These are phyloP conservation scores for Podila epicladia DNA, from an alignment of 192 early-diverging fungal species.

Conservation along the genomic window DNA sequence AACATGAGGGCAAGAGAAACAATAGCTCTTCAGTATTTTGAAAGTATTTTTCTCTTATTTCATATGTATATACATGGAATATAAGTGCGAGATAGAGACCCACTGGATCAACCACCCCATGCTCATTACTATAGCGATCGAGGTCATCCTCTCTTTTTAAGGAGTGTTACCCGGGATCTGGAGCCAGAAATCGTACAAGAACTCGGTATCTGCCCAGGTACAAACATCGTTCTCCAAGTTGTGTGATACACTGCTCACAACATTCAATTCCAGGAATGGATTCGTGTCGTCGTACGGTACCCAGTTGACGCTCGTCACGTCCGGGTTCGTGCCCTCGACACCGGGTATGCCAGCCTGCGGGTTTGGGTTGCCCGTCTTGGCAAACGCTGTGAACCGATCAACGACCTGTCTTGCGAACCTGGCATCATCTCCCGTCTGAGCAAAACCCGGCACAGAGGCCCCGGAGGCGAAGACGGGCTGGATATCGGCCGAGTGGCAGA, in stretches of 20 bases:
- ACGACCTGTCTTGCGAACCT: constrained; percentile 51
- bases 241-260: constrained; percentile 16
- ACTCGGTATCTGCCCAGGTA: not conserved
- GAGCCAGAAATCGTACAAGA: constrained; percentile 7
- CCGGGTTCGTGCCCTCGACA: constrained; percentile 15
- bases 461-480: constrained; percentile 19
- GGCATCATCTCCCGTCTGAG: constrained; percentile 40
- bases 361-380: constrained; percentile 53
- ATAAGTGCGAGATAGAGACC: no score
- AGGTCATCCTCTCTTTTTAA: not conserved
- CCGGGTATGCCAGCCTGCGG: constrained; percentile 5
- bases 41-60: no score
- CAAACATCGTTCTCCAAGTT: constrained; percentile 25
- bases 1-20: no score
- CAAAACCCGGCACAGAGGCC: constrained; percentile 1
- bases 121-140: no score
- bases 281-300: constrained; percentile 12
- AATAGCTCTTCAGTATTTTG: no score
- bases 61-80: no score
- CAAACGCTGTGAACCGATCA: constrained; percentile 42
- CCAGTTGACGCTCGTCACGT: constrained; percentile 27
- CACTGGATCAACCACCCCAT: no score
- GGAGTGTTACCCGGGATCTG: not conserved
- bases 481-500: constrained; percentile 33
- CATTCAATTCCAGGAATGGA: constrained; percentile 13